These are phyloP conservation scores for Chenopodium quinoa DNA, from an alignment of 148 eudicot genomes.

Conservation along the genomic window DNA sequence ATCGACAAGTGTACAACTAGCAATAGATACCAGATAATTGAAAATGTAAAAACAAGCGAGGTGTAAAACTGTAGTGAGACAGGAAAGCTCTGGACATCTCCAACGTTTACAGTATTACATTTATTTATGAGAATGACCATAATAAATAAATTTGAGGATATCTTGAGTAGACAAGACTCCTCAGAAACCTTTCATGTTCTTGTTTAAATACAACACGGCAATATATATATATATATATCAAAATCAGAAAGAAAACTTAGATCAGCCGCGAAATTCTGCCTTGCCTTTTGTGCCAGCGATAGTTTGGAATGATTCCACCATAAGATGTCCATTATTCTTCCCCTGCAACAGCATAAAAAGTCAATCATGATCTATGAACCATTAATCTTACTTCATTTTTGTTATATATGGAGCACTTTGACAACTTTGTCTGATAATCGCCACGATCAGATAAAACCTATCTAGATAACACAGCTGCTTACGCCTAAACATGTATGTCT, in stretches of 20 bases:
- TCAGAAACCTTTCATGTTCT: neutral
- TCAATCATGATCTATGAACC: conserved; percentile 8
- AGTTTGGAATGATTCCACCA: conserved; percentile 31
- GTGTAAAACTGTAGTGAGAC: neutral
- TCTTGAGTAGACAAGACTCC: neutral
- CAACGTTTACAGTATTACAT: neutral
- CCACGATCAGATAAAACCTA: neutral
- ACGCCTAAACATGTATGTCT: neutral
- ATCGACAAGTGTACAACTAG: neutral
- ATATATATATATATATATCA: neutral
- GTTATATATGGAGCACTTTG: neutral
- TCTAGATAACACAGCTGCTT: neutral
- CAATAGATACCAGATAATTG: neutral
- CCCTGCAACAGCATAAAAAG: conserved; percentile 34
- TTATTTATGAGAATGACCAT: neutral
- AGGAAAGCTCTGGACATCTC: neutral
- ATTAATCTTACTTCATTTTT: neutral
- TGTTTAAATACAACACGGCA: neutral
- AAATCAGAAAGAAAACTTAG: neutral
- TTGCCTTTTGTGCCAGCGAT: conserved; percentile 33
- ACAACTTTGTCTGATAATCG: neutral
- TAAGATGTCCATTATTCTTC: conserved; percentile 25
- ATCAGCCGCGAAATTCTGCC: conserved; percentile 6
- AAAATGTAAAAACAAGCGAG: neutral
- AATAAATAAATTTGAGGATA: neutral